phyloP scores from a whole-genome alignment of 495 filamentous ascomycete species.

The Usnea hakonensis region DNA sequence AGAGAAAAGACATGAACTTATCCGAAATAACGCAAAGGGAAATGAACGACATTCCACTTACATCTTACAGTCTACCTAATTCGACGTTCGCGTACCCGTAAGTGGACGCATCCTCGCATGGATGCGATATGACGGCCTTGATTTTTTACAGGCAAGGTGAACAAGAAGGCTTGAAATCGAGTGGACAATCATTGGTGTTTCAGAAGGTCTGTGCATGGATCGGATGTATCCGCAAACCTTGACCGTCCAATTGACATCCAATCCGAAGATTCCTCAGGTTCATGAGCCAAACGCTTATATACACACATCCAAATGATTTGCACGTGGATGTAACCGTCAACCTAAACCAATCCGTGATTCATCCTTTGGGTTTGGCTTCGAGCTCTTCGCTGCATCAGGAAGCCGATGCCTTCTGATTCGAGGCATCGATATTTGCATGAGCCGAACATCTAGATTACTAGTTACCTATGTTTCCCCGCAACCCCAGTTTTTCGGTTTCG shows the following conservation, averaged over 20 bases:
- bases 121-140: neutral
- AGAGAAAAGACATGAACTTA: neutral
- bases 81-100: neutral
- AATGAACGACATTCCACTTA: neutral
- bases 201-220: neutral
- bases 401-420: slow-evolving; percentile 3
- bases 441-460: neutral
- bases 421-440: neutral
- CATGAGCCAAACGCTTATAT: neutral
- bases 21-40: neutral
- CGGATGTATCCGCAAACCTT: neutral
- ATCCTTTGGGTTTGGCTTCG: neutral
- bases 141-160: neutral
- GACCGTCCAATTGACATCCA: neutral
- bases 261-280: neutral
- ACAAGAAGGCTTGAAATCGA: neutral
- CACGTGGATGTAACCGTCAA: too few species aligned
- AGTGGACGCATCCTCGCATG: slow-evolving; percentile 6
- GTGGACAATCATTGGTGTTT: neutral
- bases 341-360: neutral
- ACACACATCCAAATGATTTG: neutral
- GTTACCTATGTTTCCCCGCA: slow-evolving; percentile 14
- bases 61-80: too few species aligned
- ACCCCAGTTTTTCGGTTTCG: slow-evolving; percentile 7
- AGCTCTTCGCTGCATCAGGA: neutral